These are phyloP conservation scores for Mimosa bimucronata DNA, from an alignment of 306 rosid genomes.

Conservation along the genomic window DNA sequence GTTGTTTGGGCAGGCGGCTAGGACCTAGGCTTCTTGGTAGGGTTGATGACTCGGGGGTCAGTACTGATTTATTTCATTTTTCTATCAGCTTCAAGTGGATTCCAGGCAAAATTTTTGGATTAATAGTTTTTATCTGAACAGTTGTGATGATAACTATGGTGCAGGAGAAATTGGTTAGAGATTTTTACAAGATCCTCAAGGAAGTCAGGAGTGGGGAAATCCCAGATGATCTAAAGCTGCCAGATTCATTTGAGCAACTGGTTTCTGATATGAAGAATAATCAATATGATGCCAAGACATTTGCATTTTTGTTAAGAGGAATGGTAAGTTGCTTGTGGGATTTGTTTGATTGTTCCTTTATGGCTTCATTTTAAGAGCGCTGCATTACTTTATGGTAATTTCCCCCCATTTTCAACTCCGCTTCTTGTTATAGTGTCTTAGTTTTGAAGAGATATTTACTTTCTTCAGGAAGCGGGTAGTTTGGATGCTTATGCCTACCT, in stretches of 20 bases:
- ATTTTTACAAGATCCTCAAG: slow-evolving; percentile 82
- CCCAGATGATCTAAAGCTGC: slow-evolving; percentile 75
- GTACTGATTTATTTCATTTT: slow-evolving; percentile 9
- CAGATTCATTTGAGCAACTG: slow-evolving; percentile 81
- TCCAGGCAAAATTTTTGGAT: slow-evolving; percentile 24
- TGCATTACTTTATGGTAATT: not conserved
- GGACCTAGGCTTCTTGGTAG: slow-evolving; percentile 96
- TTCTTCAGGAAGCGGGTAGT: not conserved
- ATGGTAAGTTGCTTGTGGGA: slow-evolving; percentile 61
- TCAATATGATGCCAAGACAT: slow-evolving; percentile 84
- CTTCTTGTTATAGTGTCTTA: not conserved
- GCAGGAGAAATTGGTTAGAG: slow-evolving; percentile 81
- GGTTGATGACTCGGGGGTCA: slow-evolving; percentile 93
- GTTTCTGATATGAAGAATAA: slow-evolving; percentile 81
- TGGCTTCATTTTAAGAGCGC: not conserved
- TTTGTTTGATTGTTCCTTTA: slow-evolving; percentile 14
- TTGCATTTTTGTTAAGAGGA: slow-evolving; percentile 78
- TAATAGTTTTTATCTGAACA: slow-evolving; percentile 39
- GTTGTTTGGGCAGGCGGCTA: slow-evolving; percentile 97
- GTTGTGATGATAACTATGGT: slow-evolving; percentile 45
- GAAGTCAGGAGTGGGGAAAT: slow-evolving; percentile 77
- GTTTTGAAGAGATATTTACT: not conserved
- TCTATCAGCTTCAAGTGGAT: slow-evolving; percentile 13
- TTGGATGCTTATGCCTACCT: not conserved
- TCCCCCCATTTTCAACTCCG: not conserved